Evolutionary conservation across 768 basidiomycete genomes (phyloP).

Genomic region (Mycena rebaudengoi): DNA sequence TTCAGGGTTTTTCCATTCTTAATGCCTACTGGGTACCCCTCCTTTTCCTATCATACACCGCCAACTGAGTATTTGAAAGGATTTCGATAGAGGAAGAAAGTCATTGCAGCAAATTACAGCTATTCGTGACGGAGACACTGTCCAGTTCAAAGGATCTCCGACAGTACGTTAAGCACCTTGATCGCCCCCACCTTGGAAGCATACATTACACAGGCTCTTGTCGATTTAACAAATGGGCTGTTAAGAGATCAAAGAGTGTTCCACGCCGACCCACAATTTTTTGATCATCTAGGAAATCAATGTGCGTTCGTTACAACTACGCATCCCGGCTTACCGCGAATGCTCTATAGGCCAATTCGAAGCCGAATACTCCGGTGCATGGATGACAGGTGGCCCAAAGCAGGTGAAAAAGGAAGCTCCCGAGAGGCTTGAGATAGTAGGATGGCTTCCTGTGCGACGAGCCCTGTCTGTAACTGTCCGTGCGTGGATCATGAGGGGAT

Average conservation of each 20-base stretch:
- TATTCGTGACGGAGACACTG: background rate
- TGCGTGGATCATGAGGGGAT: constrained; percentile 17
- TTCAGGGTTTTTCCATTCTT: constrained; percentile 43
- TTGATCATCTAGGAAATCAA: constrained; percentile 46
- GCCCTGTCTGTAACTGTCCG: constrained; percentile 17
- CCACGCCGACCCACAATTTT: constrained; percentile 44
- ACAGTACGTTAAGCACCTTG: background rate
- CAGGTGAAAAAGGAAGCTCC: constrained; percentile 42
- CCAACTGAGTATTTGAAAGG: constrained; percentile 25
- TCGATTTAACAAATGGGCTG: constrained; percentile 44
- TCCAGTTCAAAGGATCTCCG: background rate
- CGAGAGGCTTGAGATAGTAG: constrained; percentile 34
- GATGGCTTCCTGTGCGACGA: constrained; percentile 33
- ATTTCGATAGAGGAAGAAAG: constrained; percentile 39
- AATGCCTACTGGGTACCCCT: constrained; percentile 39
- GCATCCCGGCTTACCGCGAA: background rate
- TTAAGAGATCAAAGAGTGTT: constrained; percentile 50
- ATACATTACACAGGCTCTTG: constrained; percentile 35
- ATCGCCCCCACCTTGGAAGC: background rate
- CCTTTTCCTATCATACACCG: background rate
- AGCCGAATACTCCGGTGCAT: constrained; percentile 34
- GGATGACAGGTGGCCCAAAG: constrained; percentile 43
- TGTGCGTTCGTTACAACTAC: constrained; percentile 33
- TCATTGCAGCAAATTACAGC: constrained; percentile 31
- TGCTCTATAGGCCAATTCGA: constrained; percentile 42